These are phyloP conservation scores for Ophiosphaerella narmari DNA, from an alignment of 2,329 filamentous ascomycete genomes.

Conservation along the genomic window DNA sequence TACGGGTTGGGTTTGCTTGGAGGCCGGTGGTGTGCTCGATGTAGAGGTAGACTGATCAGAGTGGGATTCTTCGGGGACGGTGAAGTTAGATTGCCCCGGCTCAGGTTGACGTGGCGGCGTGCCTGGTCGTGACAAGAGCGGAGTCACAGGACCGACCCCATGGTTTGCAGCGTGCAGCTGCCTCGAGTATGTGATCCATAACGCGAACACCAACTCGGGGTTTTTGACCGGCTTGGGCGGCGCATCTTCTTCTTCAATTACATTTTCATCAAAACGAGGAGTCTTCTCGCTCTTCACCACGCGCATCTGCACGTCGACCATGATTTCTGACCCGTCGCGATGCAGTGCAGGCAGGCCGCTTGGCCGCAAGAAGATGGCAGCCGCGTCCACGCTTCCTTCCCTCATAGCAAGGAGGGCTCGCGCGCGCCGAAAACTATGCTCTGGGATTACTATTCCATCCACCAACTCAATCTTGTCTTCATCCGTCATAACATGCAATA, in stretches of 20 bases:
- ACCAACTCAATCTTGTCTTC: constrained; percentile 82
- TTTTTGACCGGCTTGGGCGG: constrained; percentile 54
- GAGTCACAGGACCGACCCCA: constrained; percentile 65
- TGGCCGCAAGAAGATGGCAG: constrained; percentile 78
- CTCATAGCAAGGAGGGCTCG: constrained; percentile 81
- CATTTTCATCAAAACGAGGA: constrained; percentile 59
- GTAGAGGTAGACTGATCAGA: constrained; percentile 41
- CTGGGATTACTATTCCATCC: constrained; percentile 95
- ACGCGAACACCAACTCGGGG: constrained; percentile 81
- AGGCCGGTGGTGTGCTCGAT: constrained; percentile 47
- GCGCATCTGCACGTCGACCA: constrained; percentile 94
- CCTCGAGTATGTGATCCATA: constrained; percentile 97
- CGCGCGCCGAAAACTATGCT: constrained; percentile 92
- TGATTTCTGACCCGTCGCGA: constrained; percentile 87
- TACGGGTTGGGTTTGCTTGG: constrained; percentile 57
- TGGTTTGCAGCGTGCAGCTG: constrained; percentile 80
- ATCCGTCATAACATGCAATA: constrained; percentile 79
- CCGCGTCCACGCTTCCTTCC: constrained; percentile 76
- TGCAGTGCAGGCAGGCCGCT: constrained; percentile 85
- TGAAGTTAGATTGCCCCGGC: constrained; percentile 66
- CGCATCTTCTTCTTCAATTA: constrained; percentile 63
- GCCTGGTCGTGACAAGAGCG: constrained; percentile 64
- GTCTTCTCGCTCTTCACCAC: constrained; percentile 83
- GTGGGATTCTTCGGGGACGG: constrained; percentile 44
- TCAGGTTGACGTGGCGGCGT: constrained; percentile 80